Evolutionary conservation across 202 grass and related monocot species (phyloP).

Genomic region (Digitaria exilis): DNA sequence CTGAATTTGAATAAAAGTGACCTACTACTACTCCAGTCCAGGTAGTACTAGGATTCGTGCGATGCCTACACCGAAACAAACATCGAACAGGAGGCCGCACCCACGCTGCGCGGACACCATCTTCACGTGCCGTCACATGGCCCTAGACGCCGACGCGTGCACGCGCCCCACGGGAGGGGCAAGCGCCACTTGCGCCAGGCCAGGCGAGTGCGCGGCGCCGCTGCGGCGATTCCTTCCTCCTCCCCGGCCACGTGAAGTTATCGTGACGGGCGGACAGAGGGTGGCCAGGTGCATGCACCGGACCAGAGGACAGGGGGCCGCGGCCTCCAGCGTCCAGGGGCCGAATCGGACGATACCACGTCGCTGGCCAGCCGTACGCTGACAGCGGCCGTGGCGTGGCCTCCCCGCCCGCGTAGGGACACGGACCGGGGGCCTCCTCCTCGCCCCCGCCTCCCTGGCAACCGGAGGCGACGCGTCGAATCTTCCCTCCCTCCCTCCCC

Average conservation of each 20-base stretch:
- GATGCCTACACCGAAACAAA: neutral
- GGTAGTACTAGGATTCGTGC: neutral
- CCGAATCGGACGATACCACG: constrained; percentile 25
- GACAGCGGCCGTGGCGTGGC: no score
- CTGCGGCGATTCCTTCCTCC: neutral
- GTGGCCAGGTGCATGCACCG: neutral
- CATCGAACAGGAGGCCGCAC: neutral
- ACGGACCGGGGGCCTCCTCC: no score
- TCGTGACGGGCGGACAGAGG: neutral
- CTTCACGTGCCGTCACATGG: constrained; percentile 15
- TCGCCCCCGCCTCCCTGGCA: no score
- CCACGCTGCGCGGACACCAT: neutral
- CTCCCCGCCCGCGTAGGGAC: neutral
- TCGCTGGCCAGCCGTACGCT: neutral
- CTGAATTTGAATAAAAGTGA: no score
- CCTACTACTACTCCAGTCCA: no score
- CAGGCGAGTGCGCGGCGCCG: no score
- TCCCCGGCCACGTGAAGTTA: no score
- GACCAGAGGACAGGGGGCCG: neutral
- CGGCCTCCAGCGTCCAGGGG: constrained; percentile 24
- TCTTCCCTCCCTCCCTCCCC: no score
- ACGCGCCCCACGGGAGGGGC: neutral
- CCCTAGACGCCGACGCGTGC: neutral
- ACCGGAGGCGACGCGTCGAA: no score
- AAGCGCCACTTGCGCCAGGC: no score